A percentile compares a stretch with the other conserved stretches of the same genome.
These are phyloP conservation scores for Gnetum montanum DNA, from an alignment of 75 land plant species.

Conservation along the genomic window DNA sequence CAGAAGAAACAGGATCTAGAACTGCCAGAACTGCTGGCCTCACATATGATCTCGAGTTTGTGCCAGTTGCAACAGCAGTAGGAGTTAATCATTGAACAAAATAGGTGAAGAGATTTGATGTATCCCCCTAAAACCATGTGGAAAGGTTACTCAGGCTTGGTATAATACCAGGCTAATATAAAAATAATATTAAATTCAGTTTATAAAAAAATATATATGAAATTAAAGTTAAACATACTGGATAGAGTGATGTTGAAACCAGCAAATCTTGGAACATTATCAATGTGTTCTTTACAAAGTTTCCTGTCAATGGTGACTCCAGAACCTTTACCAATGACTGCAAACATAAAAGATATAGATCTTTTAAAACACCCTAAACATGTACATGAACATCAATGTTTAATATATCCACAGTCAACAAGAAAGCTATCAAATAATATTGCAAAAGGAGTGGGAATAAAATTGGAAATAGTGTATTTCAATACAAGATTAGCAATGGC, in stretches of 20 bases:
- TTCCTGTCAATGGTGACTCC: conserved; percentile 65
- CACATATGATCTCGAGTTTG: conserved; percentile 50
- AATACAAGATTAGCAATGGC: no score
- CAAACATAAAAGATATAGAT: conserved; percentile 7
- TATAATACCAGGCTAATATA: no score
- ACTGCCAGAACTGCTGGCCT: conserved; percentile 24
- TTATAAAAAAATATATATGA: no score
- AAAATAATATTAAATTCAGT: no score
- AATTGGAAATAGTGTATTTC: no score
- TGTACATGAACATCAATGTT: no score
- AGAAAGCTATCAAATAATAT: no score
- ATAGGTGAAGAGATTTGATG: conserved; percentile 69
- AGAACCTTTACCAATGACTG: conserved; percentile 74
- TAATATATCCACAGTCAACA: no score
- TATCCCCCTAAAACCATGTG: conserved; percentile 94
- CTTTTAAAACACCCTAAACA: no score
- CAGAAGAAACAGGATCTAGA: conserved; percentile 13
- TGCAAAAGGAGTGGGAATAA: no score
- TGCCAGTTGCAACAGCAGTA: conserved; percentile 45
- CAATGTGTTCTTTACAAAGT: conserved; percentile 39
- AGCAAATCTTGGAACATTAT: conserved; percentile 76
- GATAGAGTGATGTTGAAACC: conserved; percentile 77
- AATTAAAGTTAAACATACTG: conserved; percentile 41
- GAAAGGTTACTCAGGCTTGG: no score
- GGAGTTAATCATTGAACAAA: conserved; percentile 69